Conservation (phyloP, 495 filamentous ascomycete genomes). For the Penicillium manginii region DNA sequence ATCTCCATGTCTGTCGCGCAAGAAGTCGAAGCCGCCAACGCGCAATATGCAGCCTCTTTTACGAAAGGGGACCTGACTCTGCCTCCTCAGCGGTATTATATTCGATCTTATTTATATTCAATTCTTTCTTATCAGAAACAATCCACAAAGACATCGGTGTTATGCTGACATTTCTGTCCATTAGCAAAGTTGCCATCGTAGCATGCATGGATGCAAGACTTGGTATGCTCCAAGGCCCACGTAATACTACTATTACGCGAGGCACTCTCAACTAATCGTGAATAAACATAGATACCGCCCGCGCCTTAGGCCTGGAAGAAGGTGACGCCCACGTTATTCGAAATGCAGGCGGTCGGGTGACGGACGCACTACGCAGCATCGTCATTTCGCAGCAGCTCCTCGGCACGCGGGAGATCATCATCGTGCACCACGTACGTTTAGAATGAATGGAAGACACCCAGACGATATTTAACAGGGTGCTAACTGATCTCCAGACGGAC, state of each 20-base stretch:
- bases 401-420: slow-evolving; percentile 73
- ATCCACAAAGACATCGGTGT: no score
- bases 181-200: slow-evolving; percentile 46
- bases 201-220: slow-evolving; percentile 90
- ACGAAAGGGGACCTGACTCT: slow-evolving; percentile 67
- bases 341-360: slow-evolving; percentile 69
- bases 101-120: background rate
- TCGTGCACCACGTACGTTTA: slow-evolving; percentile 68
- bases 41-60: slow-evolving; percentile 63
- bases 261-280: background rate
- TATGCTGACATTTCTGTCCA: background rate
- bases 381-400: slow-evolving; percentile 82
- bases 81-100: slow-evolving; percentile 63
- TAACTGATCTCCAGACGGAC: slow-evolving; percentile 40
- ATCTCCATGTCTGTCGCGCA: slow-evolving; percentile 36
- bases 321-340: slow-evolving; percentile 84
- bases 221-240: slow-evolving; percentile 22
- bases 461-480: background rate
- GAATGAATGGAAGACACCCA: slow-evolving; percentile 29
- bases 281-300: slow-evolving; percentile 54
- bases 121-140: background rate
- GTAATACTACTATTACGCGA: background rate
- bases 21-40: slow-evolving; percentile 54
- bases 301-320: slow-evolving; percentile 72
- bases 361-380: slow-evolving; percentile 72